Evolutionary conservation across 73 alveolate genomes (phyloP), one percentile per base, ranked within the genome.

Genomic region (Chromera velia): DNA sequence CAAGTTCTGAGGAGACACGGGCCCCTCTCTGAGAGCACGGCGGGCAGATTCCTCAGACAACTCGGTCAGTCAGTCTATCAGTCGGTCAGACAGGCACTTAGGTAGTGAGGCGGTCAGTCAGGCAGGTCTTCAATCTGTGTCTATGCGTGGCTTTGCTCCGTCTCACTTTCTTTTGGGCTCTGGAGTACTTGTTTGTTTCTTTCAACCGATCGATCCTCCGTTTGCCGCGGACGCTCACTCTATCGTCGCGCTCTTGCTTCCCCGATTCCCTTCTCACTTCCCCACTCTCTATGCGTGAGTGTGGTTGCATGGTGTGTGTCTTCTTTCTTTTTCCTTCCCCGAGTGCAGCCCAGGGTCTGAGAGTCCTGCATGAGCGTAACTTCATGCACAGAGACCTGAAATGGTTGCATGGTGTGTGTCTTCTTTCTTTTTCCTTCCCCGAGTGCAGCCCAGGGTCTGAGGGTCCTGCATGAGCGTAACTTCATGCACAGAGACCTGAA

Each of bases 391-490:
- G 85, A 45, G 91, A 86, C 72, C 48, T 74, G 63, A 74, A 81
- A 34, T n/a, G n/a, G n/a, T n/a, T n/a, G n/a, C n/a, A n/a, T n/a
- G n/a, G n/a, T n/a, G n/a, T n/a, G n/a, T n/a, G n/a, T n/a, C n/a
- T 40, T 40, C 22, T 40, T 13, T 40, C 22, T 13, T 13, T 40
- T 4, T 40, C 55, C 13, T 4, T 40, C 55, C 55, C 4, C 55
- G 4, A 4, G 13, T 40, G 4, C 55, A 40, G 55, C 55, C 22
- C 13, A 13, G 4, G 55, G 32, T 28, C 81, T 80, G n/a, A 67
- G 81, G 89, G 66, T 70, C 88, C 67, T 83, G 69, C 88, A 83
- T 76, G 73, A 93, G 82, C 69, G 70, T 75, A 62, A 87, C 64
- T 48, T 75, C 47, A 45, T 48, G 70, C 87, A 82, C 28, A 70